Conservation (phyloP, 2,329 filamentous ascomycete species). For the Trichophyton verrucosum region DNA sequence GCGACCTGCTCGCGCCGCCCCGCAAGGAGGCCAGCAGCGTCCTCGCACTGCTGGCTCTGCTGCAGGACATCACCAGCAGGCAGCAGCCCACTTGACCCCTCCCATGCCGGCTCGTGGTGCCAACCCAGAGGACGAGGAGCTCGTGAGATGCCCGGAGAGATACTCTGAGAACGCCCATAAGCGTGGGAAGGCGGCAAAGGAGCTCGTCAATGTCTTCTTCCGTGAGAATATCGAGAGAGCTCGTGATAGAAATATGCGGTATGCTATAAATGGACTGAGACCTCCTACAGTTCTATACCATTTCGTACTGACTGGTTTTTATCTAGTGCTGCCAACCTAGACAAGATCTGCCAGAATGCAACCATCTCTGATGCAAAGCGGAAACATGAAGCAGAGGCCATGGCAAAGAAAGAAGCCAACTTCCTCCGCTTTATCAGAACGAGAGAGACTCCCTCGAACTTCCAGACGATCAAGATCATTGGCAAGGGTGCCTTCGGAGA, state of each 20-base stretch:
- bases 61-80: slow-evolving; percentile 34
- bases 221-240: slow-evolving; percentile 96
- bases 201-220: slow-evolving; percentile 69
- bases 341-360: slow-evolving; percentile 69
- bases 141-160: slow-evolving; percentile 67
- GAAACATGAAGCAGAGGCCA: slow-evolving; percentile 70
- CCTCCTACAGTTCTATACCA: neutral
- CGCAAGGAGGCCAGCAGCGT: slow-evolving; percentile 42
- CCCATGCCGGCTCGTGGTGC: slow-evolving; percentile 50
- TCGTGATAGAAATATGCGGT: slow-evolving; percentile 90
- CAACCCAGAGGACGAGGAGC: slow-evolving; percentile 54
- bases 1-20: slow-evolving; percentile 55
- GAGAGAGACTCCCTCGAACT: slow-evolving; percentile 91
- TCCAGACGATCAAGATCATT: slow-evolving; percentile 93
- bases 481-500: slow-evolving; percentile 98
- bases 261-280: slow-evolving; percentile 19
- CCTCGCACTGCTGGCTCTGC: slow-evolving; percentile 70
- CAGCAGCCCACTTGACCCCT: slow-evolving; percentile 57
- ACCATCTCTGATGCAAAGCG: slow-evolving; percentile 63
- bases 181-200: slow-evolving; percentile 52
- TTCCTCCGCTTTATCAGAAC: slow-evolving; percentile 97
- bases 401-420: slow-evolving; percentile 84
- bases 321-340: slow-evolving; percentile 75
- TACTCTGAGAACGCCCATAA: slow-evolving; percentile 81
- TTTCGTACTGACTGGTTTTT: neutral